Base-by-base conservation (phyloP, 306 rosid genomes). In the Castanea mollissima region DNA sequence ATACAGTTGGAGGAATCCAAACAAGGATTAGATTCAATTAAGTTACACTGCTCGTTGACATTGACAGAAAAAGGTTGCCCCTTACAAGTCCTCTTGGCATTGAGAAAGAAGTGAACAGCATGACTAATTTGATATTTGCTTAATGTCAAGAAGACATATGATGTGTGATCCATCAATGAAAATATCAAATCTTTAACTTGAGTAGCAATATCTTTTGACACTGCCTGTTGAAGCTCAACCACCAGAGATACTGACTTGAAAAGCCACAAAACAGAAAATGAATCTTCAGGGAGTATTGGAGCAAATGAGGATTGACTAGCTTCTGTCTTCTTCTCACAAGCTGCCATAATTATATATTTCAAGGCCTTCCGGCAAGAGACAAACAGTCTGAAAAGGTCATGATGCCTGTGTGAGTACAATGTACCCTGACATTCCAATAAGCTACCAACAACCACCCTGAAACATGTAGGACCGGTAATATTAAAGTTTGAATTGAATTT, bases 321-420 rank as follows among this genome's bases (percentile, higher is more conserved):
- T 79, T 68, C 88, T 20, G 85, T 76, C 86, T 78, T 69, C 56
- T 74, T 89, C 83, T 87, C 91, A 76, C 75, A 85, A 71, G 83
- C 85, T 75, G 85, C 85, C 78, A 44, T 73, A 60, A 92, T 69
- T 57, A 88, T 65, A 80, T 72, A 79, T 80, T 87, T 86, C 84
- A 92, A 88, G 78, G 94, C 87, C 90, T 85, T 92, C 77, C 97
- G 92, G 82, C 97, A 92, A 78, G 91, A 87, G 38, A 88, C 90
- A 85, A 95, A 87, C 83, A 95, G 82, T 85, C 87, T 86, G 83
- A 92, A 80, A 75, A 86, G 90, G 79, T 91, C 89, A 55, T 79
- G 77, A 85, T 73, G 77, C 58, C 79, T 56, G 71, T 78, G 82
- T 35, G n/a, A 80, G 82, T 72, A 72, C 46, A n/a, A 74, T 9